Percentiles rank a stretch among this genome's conserved stretches.
phyloP scores from a whole-genome alignment of 768 basidiomycete species.

The Rhizopogon salebrosus region DNA sequence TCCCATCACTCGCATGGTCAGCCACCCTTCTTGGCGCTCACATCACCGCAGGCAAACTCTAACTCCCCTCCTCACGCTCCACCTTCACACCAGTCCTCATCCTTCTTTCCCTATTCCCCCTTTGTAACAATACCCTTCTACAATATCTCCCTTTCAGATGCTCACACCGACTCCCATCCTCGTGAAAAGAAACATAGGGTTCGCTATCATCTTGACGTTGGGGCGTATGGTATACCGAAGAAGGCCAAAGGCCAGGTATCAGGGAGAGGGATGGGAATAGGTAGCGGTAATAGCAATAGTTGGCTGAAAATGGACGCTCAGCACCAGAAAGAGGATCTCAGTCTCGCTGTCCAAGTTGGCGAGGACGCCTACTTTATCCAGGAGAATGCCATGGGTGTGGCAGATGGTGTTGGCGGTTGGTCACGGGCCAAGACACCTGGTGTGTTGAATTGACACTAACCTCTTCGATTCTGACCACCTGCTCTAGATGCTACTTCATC shows the following conservation, averaged over 20 bases:
- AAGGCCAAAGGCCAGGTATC: conserved; percentile 20
- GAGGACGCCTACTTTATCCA: conserved; percentile 88
- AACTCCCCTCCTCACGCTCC: conserved; percentile 23
- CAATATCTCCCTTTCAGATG: conserved; percentile 19
- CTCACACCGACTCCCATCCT: conserved; percentile 22
- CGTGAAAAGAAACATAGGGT: conserved; percentile 26
- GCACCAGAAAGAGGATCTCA: conserved; percentile 27
- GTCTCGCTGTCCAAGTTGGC: conserved; percentile 73
- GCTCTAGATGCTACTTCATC: conserved; percentile 15
- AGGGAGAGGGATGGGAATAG: conserved; percentile 16
- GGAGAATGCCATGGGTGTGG: conserved; percentile 86
- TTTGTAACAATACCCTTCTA: conserved; percentile 27
- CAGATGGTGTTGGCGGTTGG: conserved; percentile 96
- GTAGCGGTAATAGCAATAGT: conserved; percentile 11
- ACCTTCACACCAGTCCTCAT: conserved; percentile 25
- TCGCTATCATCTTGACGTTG: conserved; percentile 61
- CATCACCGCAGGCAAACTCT: conserved; percentile 34
- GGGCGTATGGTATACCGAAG: conserved; percentile 86
- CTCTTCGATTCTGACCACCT: background rate
- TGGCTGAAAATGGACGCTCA: conserved; percentile 25
- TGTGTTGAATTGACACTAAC: conserved; percentile 14
- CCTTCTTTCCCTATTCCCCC: conserved; percentile 31
- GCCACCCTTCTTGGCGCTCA: conserved; percentile 39
- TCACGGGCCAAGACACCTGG: conserved; percentile 37
- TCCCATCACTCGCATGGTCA: conserved; percentile 28